Base-by-base conservation (phyloP, 768 basidiomycete species). In the Podaxis sp. region DNA sequence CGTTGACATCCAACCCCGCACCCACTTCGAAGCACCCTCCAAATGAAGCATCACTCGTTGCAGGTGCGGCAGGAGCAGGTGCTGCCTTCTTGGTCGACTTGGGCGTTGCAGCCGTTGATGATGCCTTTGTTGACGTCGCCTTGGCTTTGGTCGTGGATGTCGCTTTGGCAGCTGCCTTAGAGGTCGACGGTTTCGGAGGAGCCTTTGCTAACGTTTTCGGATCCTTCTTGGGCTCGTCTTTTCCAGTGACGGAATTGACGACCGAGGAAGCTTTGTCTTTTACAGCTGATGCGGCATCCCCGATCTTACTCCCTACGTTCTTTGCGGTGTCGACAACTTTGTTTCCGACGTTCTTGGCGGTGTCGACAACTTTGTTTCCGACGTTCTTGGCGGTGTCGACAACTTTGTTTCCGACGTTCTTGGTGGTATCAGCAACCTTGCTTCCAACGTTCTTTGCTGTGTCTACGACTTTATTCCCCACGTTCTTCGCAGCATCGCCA, bases 21-120 rank as follows among this genome's bases (percentile, higher is more conserved):
- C 66, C 68, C 43, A 78, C 64, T n/a, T 74, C 72, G 43, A 79
- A 64, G 68, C 80, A 79, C 0, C 78, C 79, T 13, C 64, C 64
- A 43, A 63, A 64, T 5, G 29, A 49, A 2, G 38, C 63, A 19
- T 29, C 59, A 6, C 5, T 22, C 17, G 12, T 50, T 38, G 37
- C 5, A 27, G 25, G 40, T 40, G 22, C 13, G 11, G 33, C 24
- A 9, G 27, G 12, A 7, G 57, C 22, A 12, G 22, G 9, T 12
- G 5, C 13, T 8, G 27, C 22, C 49, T 47, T 41, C 9, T 36
- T 36, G n/a, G 41, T 49, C 17, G 38, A 13, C 25, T 37, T 49
- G n/a, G 50, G 25, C 17, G 19, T 25, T 58, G 36, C 24, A 24
- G 17, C 52, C 19, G 12, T 19, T 15, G 19, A 46, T 8, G 24